phyloP scores from a whole-genome alignment of 2,329 filamentous ascomycete species.

The Sarocladiaceae sp. region DNA sequence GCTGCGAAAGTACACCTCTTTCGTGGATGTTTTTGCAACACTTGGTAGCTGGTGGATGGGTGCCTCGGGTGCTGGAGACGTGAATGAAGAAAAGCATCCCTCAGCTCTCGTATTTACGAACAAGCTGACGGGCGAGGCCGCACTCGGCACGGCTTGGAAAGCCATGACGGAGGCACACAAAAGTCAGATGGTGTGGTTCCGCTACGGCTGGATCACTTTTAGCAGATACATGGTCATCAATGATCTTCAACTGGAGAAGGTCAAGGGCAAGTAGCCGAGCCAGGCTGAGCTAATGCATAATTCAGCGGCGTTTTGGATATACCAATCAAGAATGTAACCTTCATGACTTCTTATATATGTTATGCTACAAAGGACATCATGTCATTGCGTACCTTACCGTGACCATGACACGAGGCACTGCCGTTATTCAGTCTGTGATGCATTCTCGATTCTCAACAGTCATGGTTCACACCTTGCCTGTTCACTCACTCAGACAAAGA shows the following conservation, averaged over 20 bases:
- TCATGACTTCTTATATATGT: too few relatives aligned
- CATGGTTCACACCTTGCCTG: too few relatives aligned
- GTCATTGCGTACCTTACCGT: too few relatives aligned
- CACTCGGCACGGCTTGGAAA: constrained; percentile 57
- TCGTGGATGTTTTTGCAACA: constrained; percentile 73
- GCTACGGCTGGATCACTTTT: constrained; percentile 89
- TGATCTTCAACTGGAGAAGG: constrained; percentile 61
- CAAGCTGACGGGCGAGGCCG: constrained; percentile 52
- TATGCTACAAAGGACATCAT: too few relatives aligned
- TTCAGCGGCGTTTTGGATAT: background rate
- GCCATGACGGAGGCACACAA: constrained; percentile 89
- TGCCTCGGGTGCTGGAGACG: constrained; percentile 30
- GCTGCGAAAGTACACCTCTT: constrained; percentile 73
- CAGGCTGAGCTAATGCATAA: background rate
- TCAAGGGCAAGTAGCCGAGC: constrained; percentile 15
- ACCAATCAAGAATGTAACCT: too few relatives aligned
- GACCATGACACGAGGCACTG: too few relatives aligned
- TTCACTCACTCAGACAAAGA: too few relatives aligned
- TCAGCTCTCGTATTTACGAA: constrained; percentile 67
- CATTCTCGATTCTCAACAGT: too few relatives aligned
- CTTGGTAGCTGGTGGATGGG: constrained; percentile 51
- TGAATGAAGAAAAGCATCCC: constrained; percentile 35
- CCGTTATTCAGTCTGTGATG: too few relatives aligned
- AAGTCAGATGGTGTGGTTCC: constrained; percentile 98
- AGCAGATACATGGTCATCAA: constrained; percentile 96